A percentile compares a stretch with the other conserved stretches of the same genome.
These are phyloP conservation scores for Aspergillus sp. DNA, from an alignment of 2,329 filamentous ascomycete species.

Conservation along the genomic window DNA sequence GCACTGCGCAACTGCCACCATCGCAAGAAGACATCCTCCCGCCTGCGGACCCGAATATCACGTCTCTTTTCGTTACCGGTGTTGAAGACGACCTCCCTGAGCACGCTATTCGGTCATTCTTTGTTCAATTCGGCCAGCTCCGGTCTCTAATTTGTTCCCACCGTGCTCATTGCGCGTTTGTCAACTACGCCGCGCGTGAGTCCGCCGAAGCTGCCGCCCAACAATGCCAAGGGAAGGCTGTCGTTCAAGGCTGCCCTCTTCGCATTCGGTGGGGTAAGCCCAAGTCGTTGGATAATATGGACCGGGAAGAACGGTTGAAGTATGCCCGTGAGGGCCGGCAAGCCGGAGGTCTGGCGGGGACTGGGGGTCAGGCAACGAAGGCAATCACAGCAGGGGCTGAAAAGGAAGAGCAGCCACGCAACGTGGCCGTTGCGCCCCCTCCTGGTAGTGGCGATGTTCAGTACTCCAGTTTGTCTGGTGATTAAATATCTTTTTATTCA, in stretches of 20 bases:
- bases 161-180: conserved; percentile 93
- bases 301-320: conserved; percentile 76
- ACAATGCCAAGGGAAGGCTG: conserved; percentile 80
- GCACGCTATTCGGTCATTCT: conserved; percentile 85
- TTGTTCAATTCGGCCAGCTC: conserved; percentile 83
- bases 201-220: conserved; percentile 83
- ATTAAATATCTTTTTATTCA: conserved; percentile 48
- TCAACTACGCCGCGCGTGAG: conserved; percentile 86
- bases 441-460: conserved; percentile 75
- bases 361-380: conserved; percentile 34
- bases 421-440: conserved; percentile 66
- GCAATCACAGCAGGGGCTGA: conserved; percentile 39
- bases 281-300: conserved; percentile 87
- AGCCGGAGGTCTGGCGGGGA: conserved; percentile 52
- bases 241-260: conserved; percentile 88
- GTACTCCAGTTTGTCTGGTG: conserved; percentile 82
- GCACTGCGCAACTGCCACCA: conserved; percentile 72
- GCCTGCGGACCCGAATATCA: conserved; percentile 80
- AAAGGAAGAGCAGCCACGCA: conserved; percentile 34
- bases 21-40: conserved; percentile 83
- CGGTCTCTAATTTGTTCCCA: conserved; percentile 94
- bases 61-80: conserved; percentile 90
- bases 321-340: conserved; percentile 77
- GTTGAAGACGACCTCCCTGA: conserved; percentile 96
- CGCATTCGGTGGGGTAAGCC: conserved; percentile 91